These are phyloP conservation scores for Quercus agrifolia DNA, from an alignment of 306 rosid genomes.

Conservation along the genomic window DNA sequence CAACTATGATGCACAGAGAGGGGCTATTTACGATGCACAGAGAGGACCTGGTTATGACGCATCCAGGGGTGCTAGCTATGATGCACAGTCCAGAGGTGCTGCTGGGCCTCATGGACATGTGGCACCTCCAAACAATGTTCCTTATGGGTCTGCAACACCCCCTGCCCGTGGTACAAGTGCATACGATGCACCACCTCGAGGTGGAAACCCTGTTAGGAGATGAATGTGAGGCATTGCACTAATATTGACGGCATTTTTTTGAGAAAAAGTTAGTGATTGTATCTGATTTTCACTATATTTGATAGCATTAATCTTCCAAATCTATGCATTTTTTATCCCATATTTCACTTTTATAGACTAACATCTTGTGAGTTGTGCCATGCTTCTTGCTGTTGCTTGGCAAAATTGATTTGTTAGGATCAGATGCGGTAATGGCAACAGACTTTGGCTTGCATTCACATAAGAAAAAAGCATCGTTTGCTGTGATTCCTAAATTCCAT, in stretches of 20 bases:
- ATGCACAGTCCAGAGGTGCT: constrained; percentile 62
- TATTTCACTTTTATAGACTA: not conserved
- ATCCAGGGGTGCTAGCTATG: constrained; percentile 52
- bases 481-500: not conserved
- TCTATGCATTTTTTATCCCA: not conserved
- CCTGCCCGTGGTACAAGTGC: constrained; percentile 54
- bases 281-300: not conserved
- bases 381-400: not conserved
- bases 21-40: constrained; percentile 40
- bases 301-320: not conserved
- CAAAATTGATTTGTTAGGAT: not conserved
- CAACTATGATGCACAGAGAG: constrained; percentile 43
- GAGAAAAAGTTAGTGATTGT: not conserved
- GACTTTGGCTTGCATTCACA: not conserved
- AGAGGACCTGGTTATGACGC: constrained; percentile 52
- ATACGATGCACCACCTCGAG: constrained; percentile 53
- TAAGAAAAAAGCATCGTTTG: not conserved
- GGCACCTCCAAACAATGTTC: constrained; percentile 36
- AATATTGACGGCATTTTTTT: not conserved
- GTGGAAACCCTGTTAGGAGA: constrained; percentile 65
- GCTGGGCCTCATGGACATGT: constrained; percentile 56
- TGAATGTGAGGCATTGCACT: constrained; percentile 29
- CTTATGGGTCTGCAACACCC: constrained; percentile 64
- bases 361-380: not conserved
- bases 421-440: not conserved